These are phyloP conservation scores for Acarospora socialis DNA, from an alignment of 2,329 filamentous ascomycete species.

Conservation along the genomic window DNA sequence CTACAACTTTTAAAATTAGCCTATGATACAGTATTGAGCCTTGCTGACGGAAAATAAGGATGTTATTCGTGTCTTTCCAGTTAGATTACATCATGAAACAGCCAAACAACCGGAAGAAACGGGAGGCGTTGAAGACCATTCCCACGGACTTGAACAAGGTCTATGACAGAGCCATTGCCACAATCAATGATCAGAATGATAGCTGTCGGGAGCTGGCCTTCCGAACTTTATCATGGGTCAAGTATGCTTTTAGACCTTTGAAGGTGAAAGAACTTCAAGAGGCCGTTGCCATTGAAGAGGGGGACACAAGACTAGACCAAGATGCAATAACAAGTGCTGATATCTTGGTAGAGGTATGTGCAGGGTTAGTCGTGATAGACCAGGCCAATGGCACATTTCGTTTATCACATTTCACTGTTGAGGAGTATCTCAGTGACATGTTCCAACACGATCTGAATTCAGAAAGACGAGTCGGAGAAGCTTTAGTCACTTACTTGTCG, in stretches of 20 bases:
- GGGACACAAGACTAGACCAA: conserved; percentile 8
- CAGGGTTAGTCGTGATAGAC: conserved; percentile 23
- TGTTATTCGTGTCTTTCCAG: conserved; percentile 16
- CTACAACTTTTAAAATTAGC: not conserved
- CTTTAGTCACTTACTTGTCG: conserved; percentile 15
- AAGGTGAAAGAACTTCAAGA: conserved; percentile 16
- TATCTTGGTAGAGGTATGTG: conserved; percentile 18
- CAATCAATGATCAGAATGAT: conserved; percentile 14
- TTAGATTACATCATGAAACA: conserved; percentile 14
- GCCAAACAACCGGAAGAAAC: conserved; percentile 12
- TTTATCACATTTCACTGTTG: conserved; percentile 19
- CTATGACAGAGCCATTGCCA: conserved; percentile 16
- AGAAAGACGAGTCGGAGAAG: conserved; percentile 8
- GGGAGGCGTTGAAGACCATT: conserved; percentile 12
- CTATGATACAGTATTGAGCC: too few species aligned
- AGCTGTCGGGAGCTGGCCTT: conserved; percentile 15
- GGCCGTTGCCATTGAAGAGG: conserved; percentile 13
- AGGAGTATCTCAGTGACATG: conserved; percentile 13
- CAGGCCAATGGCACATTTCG: conserved; percentile 18
- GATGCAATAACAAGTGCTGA: conserved; percentile 10
- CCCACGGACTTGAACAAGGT: conserved; percentile 12
- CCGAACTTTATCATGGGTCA: conserved; percentile 14
- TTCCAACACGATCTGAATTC: conserved; percentile 10
- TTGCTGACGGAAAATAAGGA: conserved; percentile 9
- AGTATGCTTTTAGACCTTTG: conserved; percentile 13